These are phyloP conservation scores for Medicago lupulina DNA, from an alignment of 306 rosid genomes.

Conservation along the genomic window DNA sequence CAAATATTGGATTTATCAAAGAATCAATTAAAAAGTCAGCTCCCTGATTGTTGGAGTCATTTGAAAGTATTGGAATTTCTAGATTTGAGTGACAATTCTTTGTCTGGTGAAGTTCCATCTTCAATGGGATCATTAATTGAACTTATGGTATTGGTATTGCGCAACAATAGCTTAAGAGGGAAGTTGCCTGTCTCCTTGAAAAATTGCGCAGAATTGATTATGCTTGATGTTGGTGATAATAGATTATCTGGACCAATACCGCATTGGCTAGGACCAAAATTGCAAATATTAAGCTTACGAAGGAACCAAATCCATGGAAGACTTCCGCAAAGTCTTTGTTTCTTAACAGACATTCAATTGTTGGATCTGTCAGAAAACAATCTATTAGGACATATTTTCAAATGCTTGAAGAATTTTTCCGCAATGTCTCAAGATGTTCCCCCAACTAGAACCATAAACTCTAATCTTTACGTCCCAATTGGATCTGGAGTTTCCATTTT, in stretches of 20 bases:
- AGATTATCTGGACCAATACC: conserved; percentile 8
- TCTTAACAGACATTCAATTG: background rate
- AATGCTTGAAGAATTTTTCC: conserved; percentile 14
- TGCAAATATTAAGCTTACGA: conserved; percentile 23
- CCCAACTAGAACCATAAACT: too few species aligned
- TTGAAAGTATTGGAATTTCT: background rate
- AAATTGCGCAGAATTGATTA: background rate
- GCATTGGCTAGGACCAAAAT: conserved; percentile 22
- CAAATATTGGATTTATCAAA: background rate
- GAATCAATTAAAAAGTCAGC: background rate
- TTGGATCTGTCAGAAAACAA: conserved; percentile 27
- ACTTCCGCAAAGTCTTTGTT: background rate
- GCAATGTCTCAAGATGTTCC: background rate
- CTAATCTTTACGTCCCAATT: background rate
- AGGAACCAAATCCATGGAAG: background rate
- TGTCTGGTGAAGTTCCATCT: background rate
- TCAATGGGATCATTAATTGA: conserved; percentile 19
- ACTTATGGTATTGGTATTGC: background rate
- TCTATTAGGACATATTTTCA: background rate
- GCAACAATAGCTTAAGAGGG: conserved; percentile 23
- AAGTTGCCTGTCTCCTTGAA: conserved; percentile 10
- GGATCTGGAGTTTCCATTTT: too few species aligned
- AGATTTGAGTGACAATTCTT: conserved; percentile 12
- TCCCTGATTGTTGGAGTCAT: conserved; percentile 10
- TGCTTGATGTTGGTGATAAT: conserved; percentile 26